A percentile compares a stretch with the other conserved stretches of the same genome.
Evolutionary conservation across 1,284 basidiomycete genomes (phyloP).

Genomic region (Ganoderma sinense): DNA sequence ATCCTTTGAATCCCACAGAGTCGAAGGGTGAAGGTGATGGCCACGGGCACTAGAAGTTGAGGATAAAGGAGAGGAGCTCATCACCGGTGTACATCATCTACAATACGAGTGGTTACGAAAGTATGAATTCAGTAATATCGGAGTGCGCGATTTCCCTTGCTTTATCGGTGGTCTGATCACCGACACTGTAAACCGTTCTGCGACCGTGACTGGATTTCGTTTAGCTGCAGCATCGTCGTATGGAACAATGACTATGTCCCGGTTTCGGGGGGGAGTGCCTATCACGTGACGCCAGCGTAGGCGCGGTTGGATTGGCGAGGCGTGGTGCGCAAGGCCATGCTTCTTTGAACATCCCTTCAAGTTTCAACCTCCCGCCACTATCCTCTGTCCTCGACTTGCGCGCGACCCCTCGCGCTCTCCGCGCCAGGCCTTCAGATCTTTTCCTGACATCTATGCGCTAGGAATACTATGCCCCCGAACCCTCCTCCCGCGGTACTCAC

Average conservation of each 20-base stretch:
- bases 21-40: constrained; percentile 66
- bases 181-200: constrained; percentile 6
- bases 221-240: constrained; percentile 22
- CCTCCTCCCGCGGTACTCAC: constrained; percentile 50
- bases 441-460: constrained; percentile 35
- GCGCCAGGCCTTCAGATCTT: constrained; percentile 8
- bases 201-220: constrained; percentile 21
- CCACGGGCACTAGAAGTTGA: constrained; percentile 39
- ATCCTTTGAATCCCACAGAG: constrained; percentile 54
- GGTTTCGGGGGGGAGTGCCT: background rate
- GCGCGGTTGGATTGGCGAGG: constrained; percentile 37
- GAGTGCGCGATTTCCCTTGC: background rate
- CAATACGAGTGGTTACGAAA: constrained; percentile 21
- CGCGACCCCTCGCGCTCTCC: constrained; percentile 14
- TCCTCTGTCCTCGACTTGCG: constrained; percentile 11
- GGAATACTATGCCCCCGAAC: constrained; percentile 54
- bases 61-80: constrained; percentile 20
- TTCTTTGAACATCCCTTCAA: constrained; percentile 22
- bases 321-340: constrained; percentile 13
- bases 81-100: constrained; percentile 29
- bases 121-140: background rate
- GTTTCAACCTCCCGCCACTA: constrained; percentile 22
- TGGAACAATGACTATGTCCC: background rate
- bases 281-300: constrained; percentile 28
- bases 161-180: background rate